Conservation (phyloP, 768 basidiomycete genomes). For the Podaxis rugospora region DNA sequence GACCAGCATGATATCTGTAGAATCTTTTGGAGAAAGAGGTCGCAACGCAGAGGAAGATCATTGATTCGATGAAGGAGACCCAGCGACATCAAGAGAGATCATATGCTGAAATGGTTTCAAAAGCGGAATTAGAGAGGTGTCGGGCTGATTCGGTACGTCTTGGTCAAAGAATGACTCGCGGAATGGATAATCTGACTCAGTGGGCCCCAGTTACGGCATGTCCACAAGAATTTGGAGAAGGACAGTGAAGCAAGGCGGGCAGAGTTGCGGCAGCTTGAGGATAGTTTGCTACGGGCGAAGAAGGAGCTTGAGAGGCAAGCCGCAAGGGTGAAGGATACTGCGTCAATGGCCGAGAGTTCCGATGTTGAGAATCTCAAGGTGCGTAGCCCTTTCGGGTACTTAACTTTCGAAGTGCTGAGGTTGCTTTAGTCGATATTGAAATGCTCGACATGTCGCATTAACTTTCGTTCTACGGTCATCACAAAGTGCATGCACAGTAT, state of each 20-base stretch:
- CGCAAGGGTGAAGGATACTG: constrained; percentile 1
- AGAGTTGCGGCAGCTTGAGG: constrained; percentile 41
- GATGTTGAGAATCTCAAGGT: constrained; percentile 9
- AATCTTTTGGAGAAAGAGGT: constrained; percentile 42
- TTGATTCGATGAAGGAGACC: constrained; percentile 21
- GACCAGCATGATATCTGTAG: not conserved
- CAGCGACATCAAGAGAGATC: constrained; percentile 27
- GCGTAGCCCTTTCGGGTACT: not conserved
- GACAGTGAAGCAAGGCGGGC: constrained; percentile 25
- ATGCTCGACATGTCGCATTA: constrained; percentile 82
- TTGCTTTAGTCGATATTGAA: constrained; percentile 65
- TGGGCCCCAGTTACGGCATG: constrained; percentile 7
- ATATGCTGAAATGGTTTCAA: constrained; percentile 25
- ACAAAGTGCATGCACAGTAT: constrained; percentile 90
- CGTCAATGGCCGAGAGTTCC: not conserved
- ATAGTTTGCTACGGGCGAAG: constrained; percentile 40
- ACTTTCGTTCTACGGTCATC: constrained; percentile 75
- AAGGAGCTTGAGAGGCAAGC: constrained; percentile 24
- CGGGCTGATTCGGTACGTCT: constrained; percentile 34
- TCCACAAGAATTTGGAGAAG: constrained; percentile 32
- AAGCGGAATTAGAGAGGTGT: constrained; percentile 34
- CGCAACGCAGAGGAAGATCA: constrained; percentile 24
- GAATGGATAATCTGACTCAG: not conserved
- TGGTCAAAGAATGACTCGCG: not conserved
- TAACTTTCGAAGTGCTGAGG: not conserved